These are phyloP conservation scores for Fistulinella prunicolor DNA, from an alignment of 768 basidiomycete genomes.

Conservation along the genomic window DNA sequence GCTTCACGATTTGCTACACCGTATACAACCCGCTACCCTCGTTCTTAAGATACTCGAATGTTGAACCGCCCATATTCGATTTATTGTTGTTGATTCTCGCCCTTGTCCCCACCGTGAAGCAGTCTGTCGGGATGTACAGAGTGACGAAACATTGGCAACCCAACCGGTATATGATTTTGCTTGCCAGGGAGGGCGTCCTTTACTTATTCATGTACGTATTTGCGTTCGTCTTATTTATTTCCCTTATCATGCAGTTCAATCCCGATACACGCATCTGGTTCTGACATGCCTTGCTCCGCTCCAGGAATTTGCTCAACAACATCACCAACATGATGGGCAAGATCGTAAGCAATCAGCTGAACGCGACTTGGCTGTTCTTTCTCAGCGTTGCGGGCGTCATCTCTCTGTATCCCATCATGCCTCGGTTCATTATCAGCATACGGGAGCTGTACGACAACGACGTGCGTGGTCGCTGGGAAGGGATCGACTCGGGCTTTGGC, in stretches of 20 bases:
- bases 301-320: not conserved
- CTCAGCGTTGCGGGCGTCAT: not conserved
- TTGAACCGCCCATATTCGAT: not conserved
- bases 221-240: not conserved
- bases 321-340: not conserved
- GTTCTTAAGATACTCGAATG: not conserved
- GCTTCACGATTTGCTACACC: not conserved
- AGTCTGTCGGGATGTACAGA: conserved; percentile 1
- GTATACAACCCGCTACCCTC: not conserved
- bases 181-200: conserved; percentile 6
- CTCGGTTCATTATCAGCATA: conserved; percentile 10
- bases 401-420: not conserved
- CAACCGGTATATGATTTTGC: conserved; percentile 4
- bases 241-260: not conserved
- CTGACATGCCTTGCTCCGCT: too few relatives aligned
- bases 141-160: conserved; percentile 4
- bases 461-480: not conserved
- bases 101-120: not conserved
- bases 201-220: conserved; percentile 13
- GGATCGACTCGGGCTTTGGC: conserved; percentile 7
- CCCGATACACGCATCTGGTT: not conserved
- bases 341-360: not conserved
- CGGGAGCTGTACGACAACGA: not conserved
- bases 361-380: not conserved
- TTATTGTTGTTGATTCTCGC: conserved; percentile 7